phyloP scores from a whole-genome alignment of 139 green algal genomes.

The Ettlia oleoabundans region DNA sequence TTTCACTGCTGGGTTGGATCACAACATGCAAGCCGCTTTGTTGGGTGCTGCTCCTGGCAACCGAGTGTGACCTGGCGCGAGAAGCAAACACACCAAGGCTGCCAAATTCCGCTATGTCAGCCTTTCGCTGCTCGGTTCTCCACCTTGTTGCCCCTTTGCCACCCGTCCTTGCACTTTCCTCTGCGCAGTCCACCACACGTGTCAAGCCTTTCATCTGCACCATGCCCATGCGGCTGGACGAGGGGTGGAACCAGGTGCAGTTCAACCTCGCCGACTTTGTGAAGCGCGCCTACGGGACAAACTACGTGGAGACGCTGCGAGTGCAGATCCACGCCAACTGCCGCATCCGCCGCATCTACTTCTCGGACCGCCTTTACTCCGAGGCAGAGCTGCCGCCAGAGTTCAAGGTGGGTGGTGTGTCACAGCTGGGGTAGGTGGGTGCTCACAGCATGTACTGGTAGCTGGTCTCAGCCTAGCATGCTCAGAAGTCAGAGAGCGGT shows the following conservation, averaged over 20 bases:
- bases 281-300: constrained; percentile 90
- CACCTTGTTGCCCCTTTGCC: background rate
- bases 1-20: too few relatives aligned
- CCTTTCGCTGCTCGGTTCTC: too few relatives aligned
- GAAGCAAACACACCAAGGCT: too few relatives aligned
- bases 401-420: constrained; percentile 76
- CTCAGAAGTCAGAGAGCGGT: too few relatives aligned
- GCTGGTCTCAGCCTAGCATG: too few relatives aligned
- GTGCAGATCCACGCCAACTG: constrained; percentile 97
- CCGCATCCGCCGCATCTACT: constrained; percentile 95
- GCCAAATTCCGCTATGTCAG: too few relatives aligned
- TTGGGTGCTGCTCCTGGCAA: too few relatives aligned
- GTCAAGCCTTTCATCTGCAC: constrained; percentile 99
- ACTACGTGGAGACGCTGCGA: constrained; percentile 94
- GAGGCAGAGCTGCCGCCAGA: constrained; percentile 98
- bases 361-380: constrained; percentile 94
- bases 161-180: background rate
- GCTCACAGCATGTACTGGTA: too few relatives aligned
- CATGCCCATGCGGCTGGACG: constrained; percentile 97
- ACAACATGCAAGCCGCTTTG: too few relatives aligned
- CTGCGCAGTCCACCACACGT: constrained; percentile 83
- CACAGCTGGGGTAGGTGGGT: too few relatives aligned
- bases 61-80: too few relatives aligned
- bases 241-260: constrained; percentile 97
- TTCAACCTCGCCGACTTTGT: constrained; percentile 98